Base-by-base conservation (phyloP, 148 eudicot species). In the Bassia scoparia region DNA sequence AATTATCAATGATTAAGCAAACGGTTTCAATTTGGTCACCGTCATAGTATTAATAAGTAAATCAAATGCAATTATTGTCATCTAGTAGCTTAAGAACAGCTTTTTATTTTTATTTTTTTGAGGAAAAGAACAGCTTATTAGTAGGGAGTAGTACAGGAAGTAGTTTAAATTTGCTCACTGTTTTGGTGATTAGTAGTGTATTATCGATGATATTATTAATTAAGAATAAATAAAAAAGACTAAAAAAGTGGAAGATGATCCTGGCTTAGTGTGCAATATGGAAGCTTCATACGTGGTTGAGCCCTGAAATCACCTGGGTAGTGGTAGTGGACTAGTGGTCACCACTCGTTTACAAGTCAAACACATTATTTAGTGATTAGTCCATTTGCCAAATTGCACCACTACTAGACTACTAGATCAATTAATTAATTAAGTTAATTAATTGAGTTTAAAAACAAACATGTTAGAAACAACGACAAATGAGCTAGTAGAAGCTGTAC, bases 381-480 rank as follows among this genome's bases (percentile, higher is more conserved):
- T 34, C 43, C 4, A 49, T 3, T 0, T 60, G 69, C 68, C 68
- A 65, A 65, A 21, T 65, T 63, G 67, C 11, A 20, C 69, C 62
- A 58, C 74, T 69, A n/a, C n/a, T n/a, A n/a, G n/a, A n/a, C n/a
- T n/a, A n/a, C n/a, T n/a, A n/a, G n/a, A n/a, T n/a, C n/a, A n/a
- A n/a, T n/a, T n/a, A n/a, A n/a, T n/a, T 65, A 74, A 52, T 7
- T 53, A 49, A 17, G 62, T 24, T 52, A 46, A 46, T 27, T 30
- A 50, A 31, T 29, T 21, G 50, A 49, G 73, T 64, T 73, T n/a
- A n/a, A n/a, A n/a, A n/a, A n/a, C n/a, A 62, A 46, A 61, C 74
- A 74, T 61, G 69, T 68, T 59, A 78, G 69, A 44, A 60, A 56
- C 77, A 73, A 73, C 67, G 76, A 73, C 74, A 78, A 73, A 73